A percentile compares a stretch with the other conserved stretches of the same genome.
Evolutionary conservation across 2,329 filamentous ascomycete genomes (phyloP).

Genomic region (Trichoderma lentiforme): DNA sequence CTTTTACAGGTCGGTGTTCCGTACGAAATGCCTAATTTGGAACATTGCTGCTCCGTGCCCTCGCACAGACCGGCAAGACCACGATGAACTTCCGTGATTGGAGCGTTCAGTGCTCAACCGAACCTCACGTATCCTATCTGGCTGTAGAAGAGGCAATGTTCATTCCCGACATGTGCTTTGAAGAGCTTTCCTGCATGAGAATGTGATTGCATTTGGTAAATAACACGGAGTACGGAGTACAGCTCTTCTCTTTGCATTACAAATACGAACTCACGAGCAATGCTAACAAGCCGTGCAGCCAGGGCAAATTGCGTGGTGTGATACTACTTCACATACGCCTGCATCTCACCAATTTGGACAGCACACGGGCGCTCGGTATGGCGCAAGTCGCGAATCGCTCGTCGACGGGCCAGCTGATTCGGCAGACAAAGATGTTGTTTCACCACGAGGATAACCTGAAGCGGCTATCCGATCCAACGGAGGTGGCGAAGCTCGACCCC

Average conservation of each 20-base stretch:
- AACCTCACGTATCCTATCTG: background rate
- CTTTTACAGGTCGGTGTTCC: background rate
- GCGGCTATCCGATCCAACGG: slow-evolving; percentile 9
- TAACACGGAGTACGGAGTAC: background rate
- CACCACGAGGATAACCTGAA: slow-evolving; percentile 16
- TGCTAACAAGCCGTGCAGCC: background rate
- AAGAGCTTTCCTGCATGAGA: background rate
- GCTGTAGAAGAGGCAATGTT: background rate
- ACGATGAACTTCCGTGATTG: background rate
- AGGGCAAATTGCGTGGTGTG: background rate
- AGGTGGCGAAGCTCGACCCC: slow-evolving; percentile 15
- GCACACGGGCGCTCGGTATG: background rate
- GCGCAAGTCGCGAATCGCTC: background rate
- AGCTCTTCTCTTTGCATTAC: background rate
- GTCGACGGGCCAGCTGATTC: background rate
- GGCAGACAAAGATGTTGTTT: background rate
- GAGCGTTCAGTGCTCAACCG: background rate
- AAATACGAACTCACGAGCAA: background rate
- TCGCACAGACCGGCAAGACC: background rate
- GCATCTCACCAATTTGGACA: background rate
- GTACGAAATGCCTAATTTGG: background rate
- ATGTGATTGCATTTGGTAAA: background rate
- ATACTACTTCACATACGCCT: background rate
- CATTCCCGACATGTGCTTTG: background rate
- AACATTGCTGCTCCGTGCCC: background rate